Conservation (phyloP, 2,329 filamentous ascomycete species). For the Pestalotiopsis sp. region DNA sequence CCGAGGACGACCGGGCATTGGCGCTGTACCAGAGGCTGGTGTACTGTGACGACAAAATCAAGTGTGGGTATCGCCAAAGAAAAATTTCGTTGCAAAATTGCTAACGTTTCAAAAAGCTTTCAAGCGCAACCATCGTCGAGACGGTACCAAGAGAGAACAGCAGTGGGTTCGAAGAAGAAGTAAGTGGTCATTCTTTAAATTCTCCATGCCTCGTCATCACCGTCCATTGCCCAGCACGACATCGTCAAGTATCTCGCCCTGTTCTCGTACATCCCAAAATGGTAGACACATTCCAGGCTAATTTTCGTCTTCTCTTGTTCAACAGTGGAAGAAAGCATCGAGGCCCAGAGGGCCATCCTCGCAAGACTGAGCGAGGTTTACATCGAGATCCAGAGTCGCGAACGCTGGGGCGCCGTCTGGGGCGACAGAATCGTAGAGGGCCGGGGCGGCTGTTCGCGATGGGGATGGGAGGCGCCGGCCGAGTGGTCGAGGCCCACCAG, state of each 20-base stretch:
- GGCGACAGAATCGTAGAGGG: conserved; percentile 23
- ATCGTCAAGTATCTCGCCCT: no score
- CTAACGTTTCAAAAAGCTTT: no score
- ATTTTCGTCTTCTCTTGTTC: background rate
- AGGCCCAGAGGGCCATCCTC: conserved; percentile 50
- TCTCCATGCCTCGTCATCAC: background rate
- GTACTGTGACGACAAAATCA: conserved; percentile 36
- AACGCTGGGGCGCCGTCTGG: conserved; percentile 39
- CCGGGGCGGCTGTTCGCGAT: conserved; percentile 13
- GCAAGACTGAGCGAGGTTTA: conserved; percentile 51
- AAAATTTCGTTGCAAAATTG: conserved; percentile 3
- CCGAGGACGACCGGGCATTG: conserved; percentile 39
- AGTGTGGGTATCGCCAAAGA: conserved; percentile 16
- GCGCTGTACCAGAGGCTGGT: conserved; percentile 43
- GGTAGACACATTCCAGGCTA: background rate
- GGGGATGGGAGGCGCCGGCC: background rate
- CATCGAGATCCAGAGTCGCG: conserved; percentile 49
- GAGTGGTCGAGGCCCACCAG: background rate
- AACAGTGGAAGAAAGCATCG: conserved; percentile 42
- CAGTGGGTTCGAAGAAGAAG: conserved; percentile 42
- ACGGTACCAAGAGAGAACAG: conserved; percentile 43
- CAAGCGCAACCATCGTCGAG: conserved; percentile 11
- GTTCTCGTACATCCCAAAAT: background rate
- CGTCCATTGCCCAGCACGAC: no score
- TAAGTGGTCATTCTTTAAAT: background rate